These are phyloP conservation scores for Colletotrichum sidae DNA, from an alignment of 2,329 filamentous ascomycete species.

Conservation along the genomic window DNA sequence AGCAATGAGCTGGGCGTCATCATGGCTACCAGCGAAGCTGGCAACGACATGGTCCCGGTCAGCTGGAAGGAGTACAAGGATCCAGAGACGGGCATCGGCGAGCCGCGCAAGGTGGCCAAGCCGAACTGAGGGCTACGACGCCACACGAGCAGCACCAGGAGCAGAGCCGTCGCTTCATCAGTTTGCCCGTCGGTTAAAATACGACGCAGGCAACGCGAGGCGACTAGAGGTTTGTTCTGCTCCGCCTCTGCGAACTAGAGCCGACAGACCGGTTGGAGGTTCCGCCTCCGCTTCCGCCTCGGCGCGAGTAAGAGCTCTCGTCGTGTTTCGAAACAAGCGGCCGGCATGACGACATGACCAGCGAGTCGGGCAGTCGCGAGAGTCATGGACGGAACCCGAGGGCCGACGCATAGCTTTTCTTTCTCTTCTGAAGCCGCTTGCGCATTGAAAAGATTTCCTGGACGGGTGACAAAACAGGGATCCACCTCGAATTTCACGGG, in stretches of 20 bases:
- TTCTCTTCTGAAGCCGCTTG: constrained; percentile 18
- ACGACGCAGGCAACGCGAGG: constrained; percentile 25
- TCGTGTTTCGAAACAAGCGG: constrained; percentile 28
- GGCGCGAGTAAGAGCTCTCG: constrained; percentile 20
- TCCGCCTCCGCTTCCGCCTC: constrained; percentile 3
- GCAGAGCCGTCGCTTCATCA: not conserved
- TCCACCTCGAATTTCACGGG: constrained; percentile 9
- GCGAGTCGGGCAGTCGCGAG: constrained; percentile 18
- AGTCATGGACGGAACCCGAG: constrained; percentile 6
- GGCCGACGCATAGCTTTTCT: constrained; percentile 8
- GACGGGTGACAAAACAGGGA: constrained; percentile 1
- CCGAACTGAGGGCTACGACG: constrained; percentile 72
- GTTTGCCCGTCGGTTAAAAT: constrained; percentile 21
- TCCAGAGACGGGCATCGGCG: constrained; percentile 78
- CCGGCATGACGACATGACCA: constrained; percentile 25
- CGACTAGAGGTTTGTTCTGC: constrained; percentile 7
- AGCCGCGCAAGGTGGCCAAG: constrained; percentile 93
- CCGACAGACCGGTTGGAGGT: constrained; percentile 18
- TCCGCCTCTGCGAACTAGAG: constrained; percentile 11
- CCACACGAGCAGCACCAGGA: not conserved
- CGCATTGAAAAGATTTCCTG: constrained; percentile 12
- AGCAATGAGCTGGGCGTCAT: constrained; percentile 93
- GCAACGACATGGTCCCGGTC: constrained; percentile 91
- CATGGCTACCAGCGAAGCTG: constrained; percentile 88
- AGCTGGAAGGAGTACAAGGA: constrained; percentile 97